A percentile compares a stretch with the other conserved stretches of the same genome.
Evolutionary conservation across 2,329 filamentous ascomycete species (phyloP).

Genomic region (Plenodomus lindquistii): DNA sequence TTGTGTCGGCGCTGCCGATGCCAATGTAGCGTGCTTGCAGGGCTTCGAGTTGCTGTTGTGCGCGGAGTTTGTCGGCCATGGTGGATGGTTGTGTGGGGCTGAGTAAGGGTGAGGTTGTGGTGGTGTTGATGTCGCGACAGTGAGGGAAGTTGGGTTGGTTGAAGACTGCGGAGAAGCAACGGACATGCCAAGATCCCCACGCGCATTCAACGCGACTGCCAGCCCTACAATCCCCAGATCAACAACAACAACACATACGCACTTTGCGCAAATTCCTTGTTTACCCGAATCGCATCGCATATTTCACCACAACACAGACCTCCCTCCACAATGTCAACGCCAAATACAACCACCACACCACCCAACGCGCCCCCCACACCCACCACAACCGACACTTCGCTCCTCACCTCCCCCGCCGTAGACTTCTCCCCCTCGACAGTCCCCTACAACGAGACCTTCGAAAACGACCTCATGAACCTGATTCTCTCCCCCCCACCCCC

Average conservation of each 20-base stretch:
- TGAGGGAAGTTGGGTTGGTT: background rate
- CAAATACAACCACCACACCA: slow-evolving; percentile 6
- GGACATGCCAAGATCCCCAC: slow-evolving; percentile 7
- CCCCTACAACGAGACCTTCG: slow-evolving; percentile 50
- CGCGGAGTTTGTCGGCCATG: slow-evolving; percentile 94
- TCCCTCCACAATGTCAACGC: background rate
- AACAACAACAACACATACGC: background rate
- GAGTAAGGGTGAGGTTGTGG: background rate
- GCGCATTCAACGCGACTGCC: slow-evolving; percentile 2
- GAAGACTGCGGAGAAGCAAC: slow-evolving; percentile 11
- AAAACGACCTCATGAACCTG: slow-evolving; percentile 48
- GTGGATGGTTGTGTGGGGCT: slow-evolving; percentile 4
- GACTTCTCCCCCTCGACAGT: slow-evolving; percentile 51
- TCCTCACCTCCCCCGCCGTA: slow-evolving; percentile 37
- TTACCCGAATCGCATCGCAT: background rate
- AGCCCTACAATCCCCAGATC: slow-evolving; percentile 2
- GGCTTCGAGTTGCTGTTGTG: slow-evolving; percentile 94
- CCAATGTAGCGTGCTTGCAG: slow-evolving; percentile 95
- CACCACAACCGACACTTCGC: slow-evolving; percentile 28
- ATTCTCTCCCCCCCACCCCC: slow-evolving; percentile 43
- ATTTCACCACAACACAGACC: background rate
- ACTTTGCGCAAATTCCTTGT: too few relatives aligned
- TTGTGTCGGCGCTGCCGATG: slow-evolving; percentile 94
- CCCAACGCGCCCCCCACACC: slow-evolving; percentile 39
- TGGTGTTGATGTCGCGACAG: slow-evolving; percentile 2